Conservation (phyloP, 2,329 filamentous ascomycete genomes). For the Lecanicillium sp. region DNA sequence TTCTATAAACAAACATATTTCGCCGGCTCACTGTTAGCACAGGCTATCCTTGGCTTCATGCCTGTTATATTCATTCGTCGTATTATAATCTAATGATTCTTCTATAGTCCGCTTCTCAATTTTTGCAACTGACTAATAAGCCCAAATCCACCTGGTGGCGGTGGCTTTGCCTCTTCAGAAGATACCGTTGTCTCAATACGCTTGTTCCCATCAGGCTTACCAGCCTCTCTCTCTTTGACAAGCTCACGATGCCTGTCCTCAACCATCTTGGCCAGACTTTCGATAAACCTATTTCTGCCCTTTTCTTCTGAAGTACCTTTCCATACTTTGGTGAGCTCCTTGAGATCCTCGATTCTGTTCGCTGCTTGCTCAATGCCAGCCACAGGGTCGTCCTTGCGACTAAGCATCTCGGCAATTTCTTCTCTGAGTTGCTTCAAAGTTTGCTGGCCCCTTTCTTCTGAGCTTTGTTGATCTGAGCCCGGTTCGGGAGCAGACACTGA, state of each 20-base stretch:
- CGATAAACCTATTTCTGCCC: slow-evolving; percentile 72
- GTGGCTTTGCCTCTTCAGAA: slow-evolving; percentile 15
- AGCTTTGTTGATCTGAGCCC: slow-evolving; percentile 53
- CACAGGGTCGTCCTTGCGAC: slow-evolving; percentile 46
- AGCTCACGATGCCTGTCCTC: slow-evolving; percentile 61
- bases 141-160: slow-evolving; percentile 44
- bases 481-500: slow-evolving; percentile 82
- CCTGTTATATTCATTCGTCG: background rate
- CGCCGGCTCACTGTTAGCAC: too few species aligned
- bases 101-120: slow-evolving; percentile 43
- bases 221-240: slow-evolving; percentile 38
- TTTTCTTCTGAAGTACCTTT: slow-evolving; percentile 94
- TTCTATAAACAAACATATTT: too few species aligned
- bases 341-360: slow-evolving; percentile 66
- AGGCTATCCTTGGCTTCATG: too few species aligned
- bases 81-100: background rate
- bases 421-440: slow-evolving; percentile 61
- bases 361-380: slow-evolving; percentile 67
- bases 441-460: slow-evolving; percentile 80
- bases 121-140: slow-evolving; percentile 56
- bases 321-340: slow-evolving; percentile 74
- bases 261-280: slow-evolving; percentile 70
- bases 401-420: slow-evolving; percentile 63
- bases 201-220: slow-evolving; percentile 20
- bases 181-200: slow-evolving; percentile 23